Evolutionary conservation across 2,329 filamentous ascomycete species (phyloP).

Genomic region (Pyricularia pennisetigena): DNA sequence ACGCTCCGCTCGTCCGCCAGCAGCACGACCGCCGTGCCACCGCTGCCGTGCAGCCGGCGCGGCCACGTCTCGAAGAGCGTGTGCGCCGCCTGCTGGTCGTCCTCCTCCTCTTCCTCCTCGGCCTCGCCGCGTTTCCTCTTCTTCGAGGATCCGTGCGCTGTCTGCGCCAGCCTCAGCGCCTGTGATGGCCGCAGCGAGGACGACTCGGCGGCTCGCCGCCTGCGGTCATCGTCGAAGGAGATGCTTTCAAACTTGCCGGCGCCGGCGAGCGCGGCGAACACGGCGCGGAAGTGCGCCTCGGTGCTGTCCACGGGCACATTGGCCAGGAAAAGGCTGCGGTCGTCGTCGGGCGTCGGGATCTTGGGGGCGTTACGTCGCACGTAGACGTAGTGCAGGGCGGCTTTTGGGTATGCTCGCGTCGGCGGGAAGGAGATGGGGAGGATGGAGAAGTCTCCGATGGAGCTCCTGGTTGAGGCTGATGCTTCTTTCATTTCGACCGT

Average conservation of each 20-base stretch:
- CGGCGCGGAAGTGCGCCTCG: constrained; percentile 60
- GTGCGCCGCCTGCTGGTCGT: constrained; percentile 33
- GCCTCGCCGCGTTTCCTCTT: constrained; percentile 37
- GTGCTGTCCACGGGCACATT: constrained; percentile 84
- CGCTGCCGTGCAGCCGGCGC: constrained; percentile 58
- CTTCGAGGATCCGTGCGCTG: constrained; percentile 26
- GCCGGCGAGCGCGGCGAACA: constrained; percentile 68
- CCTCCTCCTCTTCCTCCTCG: constrained; percentile 34
- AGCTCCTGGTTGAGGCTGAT: not conserved
- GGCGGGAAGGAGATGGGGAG: constrained; percentile 59
- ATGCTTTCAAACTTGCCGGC: constrained; percentile 71
- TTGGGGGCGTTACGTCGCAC: constrained; percentile 75
- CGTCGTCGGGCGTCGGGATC: constrained; percentile 61
- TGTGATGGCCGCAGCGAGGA: constrained; percentile 30
- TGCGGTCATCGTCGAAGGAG: constrained; percentile 56
- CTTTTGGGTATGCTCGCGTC: constrained; percentile 42
- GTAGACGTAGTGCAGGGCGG: constrained; percentile 70
- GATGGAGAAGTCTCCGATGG: constrained; percentile 50
- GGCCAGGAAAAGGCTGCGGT: constrained; percentile 78
- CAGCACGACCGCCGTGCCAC: constrained; percentile 69
- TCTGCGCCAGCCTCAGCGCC: constrained; percentile 23
- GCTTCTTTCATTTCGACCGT: not conserved
- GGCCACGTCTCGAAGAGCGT: constrained; percentile 67
- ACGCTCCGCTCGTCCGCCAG: constrained; percentile 78
- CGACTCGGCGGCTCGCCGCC: not conserved